Base-by-base conservation (phyloP, 2,329 filamentous ascomycete genomes). In the Phialemoniopsis sp. region DNA sequence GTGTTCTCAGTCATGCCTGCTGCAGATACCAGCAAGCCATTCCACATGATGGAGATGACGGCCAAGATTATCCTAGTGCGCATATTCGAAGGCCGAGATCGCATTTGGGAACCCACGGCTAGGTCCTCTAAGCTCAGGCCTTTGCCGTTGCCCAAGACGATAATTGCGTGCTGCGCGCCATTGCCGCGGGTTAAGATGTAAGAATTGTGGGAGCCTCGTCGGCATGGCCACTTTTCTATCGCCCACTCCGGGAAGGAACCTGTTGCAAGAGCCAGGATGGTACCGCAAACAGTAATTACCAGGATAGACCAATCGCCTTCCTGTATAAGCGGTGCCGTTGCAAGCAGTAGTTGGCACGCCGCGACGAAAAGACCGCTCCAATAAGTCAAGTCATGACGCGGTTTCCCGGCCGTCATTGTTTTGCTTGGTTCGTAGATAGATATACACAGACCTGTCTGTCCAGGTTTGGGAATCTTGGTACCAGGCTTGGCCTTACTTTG, bases 51-150 rank as follows among this genome's bases (percentile, higher is more conserved):
- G 2, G 60, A 55, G 12, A 64, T 44, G 2, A 51, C 21, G 6
- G 56, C 37, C 12, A 51, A 46, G 8, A 41, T 37, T 3, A 50
- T 21, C 7, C 57, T 26, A 26, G 21, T 26, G 10, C 10, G 21
- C 10, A 10, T 26, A 26, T 10, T 26, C 6, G 21, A 26, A 26
- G 21, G 21, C 21, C 21, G 6, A 26, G 21, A 10, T 26, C 10
- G 21, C 21, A 26, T 26, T 26, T 26, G 21, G 10, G 21, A 26
- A 26, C 21, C 29, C 3, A 17, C 44, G 7, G 64, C 63, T 3
- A 72, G 45, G 38, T 64, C 64, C 45, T 70, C 68, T 3, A 72
- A 50, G 42, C 71, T 56, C 7, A 68, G 43, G 9, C 63, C 59
- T 1, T 50, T 32, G 0, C 54, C 56, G 7, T 52, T 39, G 5